Evolutionary conservation across 2,329 filamentous ascomycete species (phyloP), one percentile per base, ranked within the genome.

Genomic region (Botryotinia calthae): DNA sequence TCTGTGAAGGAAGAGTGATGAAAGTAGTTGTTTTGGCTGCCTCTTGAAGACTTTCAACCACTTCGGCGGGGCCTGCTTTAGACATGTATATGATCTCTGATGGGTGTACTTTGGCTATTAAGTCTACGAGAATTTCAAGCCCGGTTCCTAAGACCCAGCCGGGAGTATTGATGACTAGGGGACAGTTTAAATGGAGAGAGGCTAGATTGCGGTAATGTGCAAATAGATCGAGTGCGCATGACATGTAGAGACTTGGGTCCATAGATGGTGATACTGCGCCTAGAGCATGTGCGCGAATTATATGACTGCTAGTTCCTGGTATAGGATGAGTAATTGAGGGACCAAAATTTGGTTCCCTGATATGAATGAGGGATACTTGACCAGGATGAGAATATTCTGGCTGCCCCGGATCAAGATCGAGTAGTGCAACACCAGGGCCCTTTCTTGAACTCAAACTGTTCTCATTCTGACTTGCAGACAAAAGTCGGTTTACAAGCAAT

Each of bases 361-460:
- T 82, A 42, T 87, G 84, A 22, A 90, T 83, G 6, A 95, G 86
- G 1, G 92, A 92, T 31, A 95, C 79, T 22, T 91, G 89, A 0
- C 93, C 92, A 0, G 90, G 87, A 1, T 90, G 86, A 0, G 87
- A 88, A 79, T 91, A 94, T 79, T 95, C 93, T 4, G 93, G 91
- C 78, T 94, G 92, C 0, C 90, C 91, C 0, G 92, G 91, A 79
- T 96, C 93, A 16, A 95, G 84, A 77, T 96, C 93, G 10, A 96
- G 85, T 83, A 71, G 85, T 86, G 40, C 91, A 83, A 67, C 81
- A 31, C 78, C 80, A 76, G 77, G 74, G 72, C 74, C 74, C 25
- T 44, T 73, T 70, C 7, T 59, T 75, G 14, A 73, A 46, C 63
- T 64, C 16, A 54, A 46, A 14, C 34, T 48, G 44, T 51, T 40